phyloP scores from a whole-genome alignment of 73 alveolate genomes.

The Paramecium biaurelia region DNA sequence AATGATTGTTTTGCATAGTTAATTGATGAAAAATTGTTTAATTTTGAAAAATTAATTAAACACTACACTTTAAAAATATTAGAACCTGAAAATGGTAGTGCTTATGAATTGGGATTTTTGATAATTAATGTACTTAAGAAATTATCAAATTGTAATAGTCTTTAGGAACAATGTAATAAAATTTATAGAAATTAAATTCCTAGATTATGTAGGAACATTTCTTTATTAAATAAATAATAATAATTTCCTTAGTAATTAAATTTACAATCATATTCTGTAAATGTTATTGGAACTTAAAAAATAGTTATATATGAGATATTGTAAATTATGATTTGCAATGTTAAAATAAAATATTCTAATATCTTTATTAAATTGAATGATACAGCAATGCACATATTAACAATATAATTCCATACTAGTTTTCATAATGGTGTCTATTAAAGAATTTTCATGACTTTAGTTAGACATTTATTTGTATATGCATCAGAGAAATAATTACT shows the following conservation, averaged over 20 bases:
- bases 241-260: not conserved
- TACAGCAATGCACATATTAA: conserved; percentile 15
- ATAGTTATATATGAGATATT: not conserved
- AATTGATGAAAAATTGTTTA: not conserved
- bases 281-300: not conserved
- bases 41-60: not conserved
- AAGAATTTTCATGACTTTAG: not conserved
- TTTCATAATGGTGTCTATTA: not conserved
- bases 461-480: conserved; percentile 1
- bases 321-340: not conserved
- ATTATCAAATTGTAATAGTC: not conserved
- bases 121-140: not conserved
- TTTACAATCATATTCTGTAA: not conserved
- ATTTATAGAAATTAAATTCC: not conserved
- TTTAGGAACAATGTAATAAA: not conserved
- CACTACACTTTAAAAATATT: not conserved
- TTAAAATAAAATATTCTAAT: not conserved
- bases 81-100: conserved; percentile 28
- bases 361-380: conserved; percentile 18
- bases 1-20: not conserved
- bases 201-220: not conserved
- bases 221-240: not conserved
- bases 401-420: not conserved
- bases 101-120: not conserved
- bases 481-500: conserved; percentile 6